Percentiles rank a stretch among this genome's conserved stretches.
These are phyloP conservation scores for Lagenidium giganteum DNA, from an alignment of 352 stramenopile species.

Conservation along the genomic window DNA sequence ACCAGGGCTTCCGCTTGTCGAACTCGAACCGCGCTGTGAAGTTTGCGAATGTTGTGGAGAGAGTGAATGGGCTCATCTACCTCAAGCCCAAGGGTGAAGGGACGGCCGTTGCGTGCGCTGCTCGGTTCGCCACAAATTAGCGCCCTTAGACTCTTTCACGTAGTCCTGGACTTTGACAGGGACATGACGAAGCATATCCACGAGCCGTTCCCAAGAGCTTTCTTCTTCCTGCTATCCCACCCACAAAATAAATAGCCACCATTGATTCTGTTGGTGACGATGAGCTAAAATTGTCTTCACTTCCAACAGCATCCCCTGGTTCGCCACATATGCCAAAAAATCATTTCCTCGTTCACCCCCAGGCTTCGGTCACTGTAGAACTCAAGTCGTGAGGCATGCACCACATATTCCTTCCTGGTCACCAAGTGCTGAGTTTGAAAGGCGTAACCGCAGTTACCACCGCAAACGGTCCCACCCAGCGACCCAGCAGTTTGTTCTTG, in stretches of 20 bases:
- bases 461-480: slow-evolving; percentile 24
- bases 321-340: slow-evolving; percentile 15
- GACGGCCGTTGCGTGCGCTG: no score
- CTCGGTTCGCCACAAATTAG: no score
- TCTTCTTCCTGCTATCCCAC: not conserved
- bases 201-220: slow-evolving; percentile 1
- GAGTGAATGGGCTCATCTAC: no score
- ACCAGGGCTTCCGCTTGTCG: no score
- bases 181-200: no score
- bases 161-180: no score
- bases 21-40: no score
- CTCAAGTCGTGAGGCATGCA: slow-evolving; percentile 22
- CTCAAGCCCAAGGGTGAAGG: no score
- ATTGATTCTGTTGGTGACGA: not conserved
- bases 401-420: slow-evolving; percentile 14
- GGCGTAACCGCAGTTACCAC: slow-evolving; percentile 12
- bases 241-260: slow-evolving; percentile 1
- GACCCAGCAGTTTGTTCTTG: slow-evolving; percentile 22
- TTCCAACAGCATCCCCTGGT: slow-evolving; percentile 12
- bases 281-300: slow-evolving; percentile 4
- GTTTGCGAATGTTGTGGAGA: no score
- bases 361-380: slow-evolving; percentile 22
- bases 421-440: slow-evolving; percentile 19
- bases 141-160: no score
- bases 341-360: slow-evolving; percentile 21